Base-by-base conservation (phyloP, 148 eudicot genomes). In the Linanthus parryae region DNA sequence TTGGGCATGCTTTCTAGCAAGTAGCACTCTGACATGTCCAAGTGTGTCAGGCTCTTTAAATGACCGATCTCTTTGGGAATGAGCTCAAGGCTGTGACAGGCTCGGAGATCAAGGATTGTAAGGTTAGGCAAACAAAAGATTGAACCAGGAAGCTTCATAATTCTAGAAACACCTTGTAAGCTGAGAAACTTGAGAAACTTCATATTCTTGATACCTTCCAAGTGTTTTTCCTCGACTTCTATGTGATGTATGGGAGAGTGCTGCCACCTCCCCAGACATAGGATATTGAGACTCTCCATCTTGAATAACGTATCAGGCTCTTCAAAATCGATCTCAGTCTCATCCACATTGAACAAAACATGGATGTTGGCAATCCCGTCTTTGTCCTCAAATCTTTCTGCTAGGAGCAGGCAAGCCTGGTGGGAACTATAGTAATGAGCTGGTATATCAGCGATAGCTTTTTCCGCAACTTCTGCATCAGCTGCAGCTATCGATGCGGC, bases 21-120 rank as follows among this genome's bases (percentile, higher is more conserved):
- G 55, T 68, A 68, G 46, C 87, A 81, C 48, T 73, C 72, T 0
- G 87, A 71, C 46, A 81, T 51, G 36, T 81, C 87, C 65, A 81
- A 63, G 51, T 71, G 82, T 2, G 72, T 71, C 49, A 77, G 53
- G 37, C 53, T 71, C 62, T 59, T 64, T 24, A 81, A 77, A 10
- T 17, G 26, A n/a, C 70, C 68, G 17, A 81, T 77, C 1, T 29
- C 52, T n/a, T 63, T 18, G 0, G 80, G 80, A 19, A 81, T 57
- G 19, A 2, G 40, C 58, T 73, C 77, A 6, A 81, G 72, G 57
- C 63, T 71, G 30, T 71, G 73, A 39, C 87, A 77, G 7, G 74
- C 77, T 42, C 70, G 44, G 16, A 81, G 66, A 41, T 81, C 87
- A 10, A 81, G 49, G 3, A 73, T 64, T 0, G 57, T 54, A 14